Conservation (phyloP, 2,329 filamentous ascomycete species). For the Fusarium cicatricum region DNA sequence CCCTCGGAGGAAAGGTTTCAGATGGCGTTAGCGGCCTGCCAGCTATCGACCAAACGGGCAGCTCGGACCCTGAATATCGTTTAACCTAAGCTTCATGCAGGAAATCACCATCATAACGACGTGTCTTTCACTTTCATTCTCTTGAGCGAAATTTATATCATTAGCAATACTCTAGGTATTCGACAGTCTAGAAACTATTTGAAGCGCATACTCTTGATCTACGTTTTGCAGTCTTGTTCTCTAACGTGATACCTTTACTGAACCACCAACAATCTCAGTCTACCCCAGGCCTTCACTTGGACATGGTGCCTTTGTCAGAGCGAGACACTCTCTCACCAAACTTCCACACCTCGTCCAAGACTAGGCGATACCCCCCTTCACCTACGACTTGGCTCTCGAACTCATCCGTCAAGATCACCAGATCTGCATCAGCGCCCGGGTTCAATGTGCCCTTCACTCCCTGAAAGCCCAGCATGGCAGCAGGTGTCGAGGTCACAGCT, state of each 20-base stretch:
- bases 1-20: too few relatives aligned
- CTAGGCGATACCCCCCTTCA: constrained; percentile 59
- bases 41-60: constrained; percentile 11
- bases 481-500: constrained; percentile 79
- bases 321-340: constrained; percentile 67
- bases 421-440: constrained; percentile 71
- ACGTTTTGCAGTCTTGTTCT: constrained; percentile 20
- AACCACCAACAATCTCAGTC: constrained; percentile 4
- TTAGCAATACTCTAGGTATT: neutral
- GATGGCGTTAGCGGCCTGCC: constrained; percentile 1
- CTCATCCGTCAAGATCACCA: constrained; percentile 72
- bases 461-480: constrained; percentile 75
- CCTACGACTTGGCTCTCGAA: constrained; percentile 38
- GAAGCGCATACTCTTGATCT: constrained; percentile 13
- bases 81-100: neutral
- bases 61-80: constrained; percentile 6
- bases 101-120: neutral
- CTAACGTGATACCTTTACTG: neutral
- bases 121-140: too few relatives aligned
- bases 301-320: constrained; percentile 20
- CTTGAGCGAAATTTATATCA: constrained; percentile 6
- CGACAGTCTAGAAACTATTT: neutral
- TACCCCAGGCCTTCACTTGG: constrained; percentile 21
- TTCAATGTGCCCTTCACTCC: constrained; percentile 71
- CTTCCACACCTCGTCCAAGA: constrained; percentile 83